phyloP scores from a whole-genome alignment of 192 early-diverging fungal genomes.

The Coemansia aciculifera region DNA sequence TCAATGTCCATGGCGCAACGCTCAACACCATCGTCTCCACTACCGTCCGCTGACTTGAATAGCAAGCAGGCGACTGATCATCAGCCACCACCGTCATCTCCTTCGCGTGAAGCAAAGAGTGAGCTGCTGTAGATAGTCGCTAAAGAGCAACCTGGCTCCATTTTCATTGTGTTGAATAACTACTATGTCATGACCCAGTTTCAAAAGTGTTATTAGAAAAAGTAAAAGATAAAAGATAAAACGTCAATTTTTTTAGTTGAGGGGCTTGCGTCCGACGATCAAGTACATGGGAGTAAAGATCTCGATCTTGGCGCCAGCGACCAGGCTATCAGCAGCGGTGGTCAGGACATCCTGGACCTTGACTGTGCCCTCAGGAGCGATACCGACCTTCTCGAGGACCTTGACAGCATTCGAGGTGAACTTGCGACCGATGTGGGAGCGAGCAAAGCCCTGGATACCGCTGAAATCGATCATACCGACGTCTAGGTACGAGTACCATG shows the following conservation, averaged over 20 bases:
- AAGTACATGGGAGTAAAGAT: constrained; percentile 97
- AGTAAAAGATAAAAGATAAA: too few species aligned
- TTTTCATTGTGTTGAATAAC: too few species aligned
- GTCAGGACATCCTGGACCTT: constrained; percentile 81
- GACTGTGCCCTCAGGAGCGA: constrained; percentile 84
- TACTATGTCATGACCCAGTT: neutral
- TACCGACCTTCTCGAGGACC: constrained; percentile 75
- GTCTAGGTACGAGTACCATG: constrained; percentile 84
- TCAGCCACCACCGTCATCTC: neutral
- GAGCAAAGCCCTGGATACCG: constrained; percentile 51
- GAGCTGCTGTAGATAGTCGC: neutral
- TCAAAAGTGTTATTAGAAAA: neutral
- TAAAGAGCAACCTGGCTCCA: too few species aligned
- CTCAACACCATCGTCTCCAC: neutral
- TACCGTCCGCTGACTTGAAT: neutral
- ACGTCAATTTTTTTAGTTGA: constrained; percentile 26
- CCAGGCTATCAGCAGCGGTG: constrained; percentile 79
- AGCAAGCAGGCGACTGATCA: neutral
- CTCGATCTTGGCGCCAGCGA: constrained; percentile 72
- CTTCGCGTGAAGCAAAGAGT: neutral
- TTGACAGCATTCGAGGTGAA: constrained; percentile 78
- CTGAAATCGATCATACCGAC: constrained; percentile 41
- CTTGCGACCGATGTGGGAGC: constrained; percentile 63
- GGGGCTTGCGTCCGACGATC: constrained; percentile 72
- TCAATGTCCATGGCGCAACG: neutral